These are phyloP conservation scores for Mycena vitilis DNA, from an alignment of 768 basidiomycete genomes.

Conservation along the genomic window DNA sequence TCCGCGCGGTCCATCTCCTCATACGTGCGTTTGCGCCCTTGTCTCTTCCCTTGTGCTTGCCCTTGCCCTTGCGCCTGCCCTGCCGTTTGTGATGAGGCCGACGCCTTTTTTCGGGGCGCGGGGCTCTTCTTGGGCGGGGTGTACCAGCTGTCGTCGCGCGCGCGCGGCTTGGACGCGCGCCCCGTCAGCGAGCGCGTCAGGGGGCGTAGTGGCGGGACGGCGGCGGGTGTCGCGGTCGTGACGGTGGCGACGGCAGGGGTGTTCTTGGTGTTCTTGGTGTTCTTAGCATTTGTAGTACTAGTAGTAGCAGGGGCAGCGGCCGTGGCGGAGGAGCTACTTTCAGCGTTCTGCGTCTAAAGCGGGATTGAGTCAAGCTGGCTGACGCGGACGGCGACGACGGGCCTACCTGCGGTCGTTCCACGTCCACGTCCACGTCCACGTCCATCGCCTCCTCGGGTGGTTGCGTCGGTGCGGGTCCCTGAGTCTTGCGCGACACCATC, in stretches of 20 bases:
- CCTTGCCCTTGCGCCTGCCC: too few species aligned
- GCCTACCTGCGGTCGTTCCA: too few species aligned
- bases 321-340: too few species aligned
- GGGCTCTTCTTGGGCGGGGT: conserved; percentile 22
- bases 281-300: too few species aligned
- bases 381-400: not conserved
- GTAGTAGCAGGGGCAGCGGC: too few species aligned
- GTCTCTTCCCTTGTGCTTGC: too few species aligned
- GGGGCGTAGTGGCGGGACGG: conserved; percentile 7
- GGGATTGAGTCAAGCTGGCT: not conserved
- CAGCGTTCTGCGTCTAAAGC: too few species aligned
- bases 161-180: conserved; percentile 27
- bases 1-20: conserved; percentile 26
- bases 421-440: too few species aligned
- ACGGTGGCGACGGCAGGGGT: not conserved
- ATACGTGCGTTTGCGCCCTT: conserved; percentile 28
- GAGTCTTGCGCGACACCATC: not conserved
- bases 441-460: too few species aligned
- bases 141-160: conserved; percentile 34
- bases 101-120: conserved; percentile 23
- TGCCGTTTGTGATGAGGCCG: too few species aligned
- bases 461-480: too few species aligned
- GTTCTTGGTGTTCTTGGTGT: too few species aligned
- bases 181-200: conserved; percentile 29
- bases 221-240: not conserved